phyloP scores from a whole-genome alignment of 305 asterid genomes.

The Petunia hybrid region DNA sequence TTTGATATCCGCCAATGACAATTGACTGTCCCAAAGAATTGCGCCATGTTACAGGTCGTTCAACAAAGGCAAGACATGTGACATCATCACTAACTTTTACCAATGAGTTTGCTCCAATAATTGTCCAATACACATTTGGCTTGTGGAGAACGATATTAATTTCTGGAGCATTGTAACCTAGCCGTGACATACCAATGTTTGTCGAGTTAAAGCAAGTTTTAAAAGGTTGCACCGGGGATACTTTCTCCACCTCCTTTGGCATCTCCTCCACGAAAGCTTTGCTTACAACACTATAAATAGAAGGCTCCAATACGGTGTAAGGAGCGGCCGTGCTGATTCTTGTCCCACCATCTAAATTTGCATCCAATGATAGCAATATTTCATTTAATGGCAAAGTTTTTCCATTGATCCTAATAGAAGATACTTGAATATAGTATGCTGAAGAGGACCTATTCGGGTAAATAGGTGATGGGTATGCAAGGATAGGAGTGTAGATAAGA shows the following conservation, averaged over 20 bases:
- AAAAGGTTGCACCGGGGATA: slow-evolving; percentile 31
- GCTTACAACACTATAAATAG: slow-evolving; percentile 25
- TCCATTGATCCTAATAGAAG: slow-evolving; percentile 27
- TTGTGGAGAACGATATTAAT: slow-evolving; percentile 27
- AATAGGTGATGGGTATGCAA: slow-evolving; percentile 11
- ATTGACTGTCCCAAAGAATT: not conserved
- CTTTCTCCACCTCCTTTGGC: not conserved
- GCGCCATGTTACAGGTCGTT: not conserved
- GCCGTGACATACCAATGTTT: slow-evolving; percentile 1
- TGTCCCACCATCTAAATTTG: slow-evolving; percentile 8
- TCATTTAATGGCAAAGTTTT: not conserved
- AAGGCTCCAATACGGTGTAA: slow-evolving; percentile 29
- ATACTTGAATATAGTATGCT: slow-evolving; percentile 28
- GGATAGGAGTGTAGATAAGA: slow-evolving; percentile 37
- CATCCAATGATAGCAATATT: not conserved
- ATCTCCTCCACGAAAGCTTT: slow-evolving; percentile 23
- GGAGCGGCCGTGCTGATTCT: slow-evolving; percentile 33
- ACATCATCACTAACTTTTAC: not conserved
- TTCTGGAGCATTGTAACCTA: slow-evolving; percentile 31
- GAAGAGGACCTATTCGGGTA: not conserved
- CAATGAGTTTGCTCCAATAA: slow-evolving; percentile 37
- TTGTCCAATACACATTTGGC: slow-evolving; percentile 36
- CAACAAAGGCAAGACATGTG: slow-evolving; percentile 35
- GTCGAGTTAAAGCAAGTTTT: slow-evolving; percentile 27
- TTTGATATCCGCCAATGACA: slow-evolving; percentile 38